Base-by-base conservation (phyloP, 2,329 filamentous ascomycete genomes). In the Chrysoporthe cubensis region DNA sequence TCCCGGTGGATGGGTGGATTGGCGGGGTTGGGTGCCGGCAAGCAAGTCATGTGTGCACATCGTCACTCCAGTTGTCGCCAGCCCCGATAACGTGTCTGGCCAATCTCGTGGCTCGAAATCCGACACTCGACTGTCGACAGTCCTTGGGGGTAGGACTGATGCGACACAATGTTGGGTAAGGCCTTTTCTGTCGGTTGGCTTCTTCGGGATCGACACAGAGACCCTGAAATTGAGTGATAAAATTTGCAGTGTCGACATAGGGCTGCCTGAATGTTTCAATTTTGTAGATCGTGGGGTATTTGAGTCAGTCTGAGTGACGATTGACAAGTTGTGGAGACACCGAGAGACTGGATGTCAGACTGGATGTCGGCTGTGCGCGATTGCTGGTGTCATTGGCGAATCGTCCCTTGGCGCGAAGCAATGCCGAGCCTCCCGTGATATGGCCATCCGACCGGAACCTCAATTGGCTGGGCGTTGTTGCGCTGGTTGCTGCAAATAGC, bases 231-330 rank as follows among this genome's bases (percentile, higher is more conserved):
- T 40, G 37, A 9, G 37, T 40, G 37, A 9, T 7, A 40, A 40
- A 9, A 9, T 7, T 32, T 4, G 9, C 21, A 26, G 50, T 52
- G 9, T 57, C 32, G 54, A n/a, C 32, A 26, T 57, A 40, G 32
- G 32, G 54, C 54, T 57, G 54, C 54, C 26, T 21, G 50, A 11
- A 21, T 32, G 50, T 52, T 52, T 52, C 50, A 52, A 14, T 4
- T 3, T 52, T 26, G 50, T 52, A 52, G 50, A 52, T 52, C 50
- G 43, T 61, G 58, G 58, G n/a, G 58, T 61, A 34, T 61, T 13
- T 16, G 58, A 61, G 9, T 61, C 42, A 61, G 58, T 48, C 58
- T 61, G 42, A 21, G 21, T 34, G 21, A 26, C 43, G 42, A n/a
- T 21, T 44, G 43, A 40, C 54, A 52, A 61, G 58, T 21, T 32